phyloP scores from a whole-genome alignment of 768 basidiomycete genomes.

The Butyriboletus loyo region DNA sequence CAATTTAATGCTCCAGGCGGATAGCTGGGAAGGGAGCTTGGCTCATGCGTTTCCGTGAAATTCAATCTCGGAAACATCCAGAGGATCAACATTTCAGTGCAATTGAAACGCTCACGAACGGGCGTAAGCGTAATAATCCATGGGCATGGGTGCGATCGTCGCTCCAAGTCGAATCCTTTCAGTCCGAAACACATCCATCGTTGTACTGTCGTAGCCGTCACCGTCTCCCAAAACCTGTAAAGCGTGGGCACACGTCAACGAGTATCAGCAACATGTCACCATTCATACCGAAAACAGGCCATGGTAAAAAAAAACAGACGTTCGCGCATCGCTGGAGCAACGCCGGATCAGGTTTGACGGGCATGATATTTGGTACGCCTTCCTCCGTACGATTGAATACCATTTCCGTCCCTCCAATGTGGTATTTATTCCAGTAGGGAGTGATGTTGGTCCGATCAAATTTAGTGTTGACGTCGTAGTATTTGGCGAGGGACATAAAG shows the following conservation, averaged over 20 bases:
- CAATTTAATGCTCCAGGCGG: no score
- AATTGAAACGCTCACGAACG: not conserved
- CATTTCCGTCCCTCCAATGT: slow-evolving; percentile 11
- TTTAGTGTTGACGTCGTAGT: slow-evolving; percentile 22
- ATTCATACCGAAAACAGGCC: no score
- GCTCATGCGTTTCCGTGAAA: no score
- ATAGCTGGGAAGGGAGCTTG: no score
- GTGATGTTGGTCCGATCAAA: slow-evolving; percentile 17
- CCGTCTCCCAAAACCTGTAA: slow-evolving; percentile 16
- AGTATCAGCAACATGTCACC: not conserved
- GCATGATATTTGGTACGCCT: slow-evolving; percentile 1
- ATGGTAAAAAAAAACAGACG: not conserved
- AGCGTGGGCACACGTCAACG: not conserved
- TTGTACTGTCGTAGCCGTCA: slow-evolving; percentile 9
- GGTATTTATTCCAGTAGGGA: slow-evolving; percentile 10
- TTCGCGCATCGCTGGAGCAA: slow-evolving; percentile 12
- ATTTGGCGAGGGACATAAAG: slow-evolving; percentile 24
- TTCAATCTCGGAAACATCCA: no score
- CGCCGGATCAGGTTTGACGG: slow-evolving; percentile 2
- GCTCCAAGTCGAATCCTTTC: not conserved
- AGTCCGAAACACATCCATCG: not conserved
- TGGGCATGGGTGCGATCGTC: no score
- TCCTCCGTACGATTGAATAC: slow-evolving; percentile 15
- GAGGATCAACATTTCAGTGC: not conserved
- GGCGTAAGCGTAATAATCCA: not conserved